Evolutionary conservation across 2,329 filamentous ascomycete genomes (phyloP).

Genomic region (Eutypella sp.): DNA sequence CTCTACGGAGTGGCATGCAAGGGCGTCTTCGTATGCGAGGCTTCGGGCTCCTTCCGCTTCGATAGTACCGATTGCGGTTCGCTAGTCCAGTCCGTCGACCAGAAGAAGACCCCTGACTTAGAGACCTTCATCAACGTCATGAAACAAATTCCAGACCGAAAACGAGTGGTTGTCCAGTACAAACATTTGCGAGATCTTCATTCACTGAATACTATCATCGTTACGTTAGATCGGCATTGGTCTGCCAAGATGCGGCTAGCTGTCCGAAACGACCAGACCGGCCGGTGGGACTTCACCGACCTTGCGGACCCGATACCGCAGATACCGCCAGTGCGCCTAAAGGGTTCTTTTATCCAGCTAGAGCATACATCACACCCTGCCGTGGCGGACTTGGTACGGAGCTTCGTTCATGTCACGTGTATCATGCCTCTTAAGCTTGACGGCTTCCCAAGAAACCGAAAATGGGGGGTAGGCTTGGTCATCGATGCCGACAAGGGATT

Average conservation of each 20-base stretch:
- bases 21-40: constrained; percentile 93
- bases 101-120: constrained; percentile 84
- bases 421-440: constrained; percentile 95
- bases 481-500: constrained; percentile 94
- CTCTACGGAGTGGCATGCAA: constrained; percentile 88
- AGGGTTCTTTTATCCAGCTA: constrained; percentile 87
- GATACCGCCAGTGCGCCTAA: constrained; percentile 63
- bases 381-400: constrained; percentile 88
- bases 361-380: constrained; percentile 83
- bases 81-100: constrained; percentile 88
- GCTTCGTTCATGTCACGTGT: constrained; percentile 89
- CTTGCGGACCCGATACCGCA: constrained; percentile 77
- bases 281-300: constrained; percentile 91
- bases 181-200: constrained; percentile 93
- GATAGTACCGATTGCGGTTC: constrained; percentile 88
- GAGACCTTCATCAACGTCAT: constrained; percentile 88
- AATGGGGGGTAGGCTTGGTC: constrained; percentile 95
- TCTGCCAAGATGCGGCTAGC: constrained; percentile 90
- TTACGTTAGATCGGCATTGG: constrained; percentile 94
- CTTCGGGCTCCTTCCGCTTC: constrained; percentile 89
- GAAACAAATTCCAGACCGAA: constrained; percentile 74
- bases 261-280: constrained; percentile 81
- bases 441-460: constrained; percentile 91
- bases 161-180: constrained; percentile 89
- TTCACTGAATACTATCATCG: constrained; percentile 86